phyloP scores from a whole-genome alignment of 2,329 filamentous ascomycete species.

The Neoscytalidium dimidiatum region DNA sequence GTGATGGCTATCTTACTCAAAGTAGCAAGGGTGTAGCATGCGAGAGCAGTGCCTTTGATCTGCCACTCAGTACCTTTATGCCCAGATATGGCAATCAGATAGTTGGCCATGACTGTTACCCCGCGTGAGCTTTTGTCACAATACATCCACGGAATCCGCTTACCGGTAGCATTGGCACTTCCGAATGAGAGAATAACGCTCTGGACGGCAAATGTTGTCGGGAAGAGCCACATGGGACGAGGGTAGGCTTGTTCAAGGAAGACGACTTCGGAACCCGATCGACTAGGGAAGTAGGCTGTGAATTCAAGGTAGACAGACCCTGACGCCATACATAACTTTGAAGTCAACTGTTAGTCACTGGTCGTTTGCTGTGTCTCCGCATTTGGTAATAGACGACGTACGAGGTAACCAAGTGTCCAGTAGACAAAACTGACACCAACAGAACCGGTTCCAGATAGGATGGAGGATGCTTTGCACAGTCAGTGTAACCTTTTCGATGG shows the following conservation, averaged over 20 bases:
- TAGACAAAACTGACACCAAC: conserved; percentile 64
- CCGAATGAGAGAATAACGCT: conserved; percentile 65
- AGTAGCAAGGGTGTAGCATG: conserved; percentile 61
- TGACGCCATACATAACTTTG: conserved; percentile 38
- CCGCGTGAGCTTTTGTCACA: not conserved
- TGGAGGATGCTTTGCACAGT: conserved; percentile 51
- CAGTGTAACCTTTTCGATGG: not conserved
- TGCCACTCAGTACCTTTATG: conserved; percentile 60
- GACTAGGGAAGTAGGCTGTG: conserved; percentile 65
- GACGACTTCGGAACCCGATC: conserved; percentile 66
- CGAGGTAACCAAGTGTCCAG: conserved; percentile 64
- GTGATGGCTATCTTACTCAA: conserved; percentile 48
- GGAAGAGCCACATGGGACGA: conserved; percentile 64
- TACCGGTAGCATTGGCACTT: conserved; percentile 63
- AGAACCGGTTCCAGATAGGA: conserved; percentile 61
- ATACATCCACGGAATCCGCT: not conserved
- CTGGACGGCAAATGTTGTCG: conserved; percentile 59
- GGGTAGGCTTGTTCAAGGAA: conserved; percentile 70
- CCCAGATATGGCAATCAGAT: conserved; percentile 61
- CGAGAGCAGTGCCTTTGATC: conserved; percentile 66
- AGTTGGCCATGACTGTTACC: conserved; percentile 58
- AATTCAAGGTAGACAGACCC: conserved; percentile 65
- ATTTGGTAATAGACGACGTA: conserved; percentile 28
- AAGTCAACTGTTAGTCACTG: not conserved
- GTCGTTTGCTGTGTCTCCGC: not conserved